A percentile compares a stretch with the other conserved stretches of the same genome.
phyloP scores from a whole-genome alignment of 768 basidiomycete species.

The Russula brevipes region DNA sequence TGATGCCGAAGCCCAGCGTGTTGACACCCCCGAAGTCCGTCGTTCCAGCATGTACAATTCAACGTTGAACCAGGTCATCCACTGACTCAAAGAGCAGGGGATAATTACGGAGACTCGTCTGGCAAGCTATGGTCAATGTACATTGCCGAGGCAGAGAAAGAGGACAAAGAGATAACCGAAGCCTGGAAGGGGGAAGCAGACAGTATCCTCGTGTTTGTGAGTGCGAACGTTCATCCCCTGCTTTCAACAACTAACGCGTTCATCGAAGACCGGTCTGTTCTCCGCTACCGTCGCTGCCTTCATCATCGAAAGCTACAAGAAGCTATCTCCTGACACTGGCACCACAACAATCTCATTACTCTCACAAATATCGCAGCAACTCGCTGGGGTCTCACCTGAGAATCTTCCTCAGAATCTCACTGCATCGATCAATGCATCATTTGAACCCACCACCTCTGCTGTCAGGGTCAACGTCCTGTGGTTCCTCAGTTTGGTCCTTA shows the following conservation, averaged over 20 bases:
- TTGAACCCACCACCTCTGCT: neutral
- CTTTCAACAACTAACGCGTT: neutral
- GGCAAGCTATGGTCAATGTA: conserved; percentile 13
- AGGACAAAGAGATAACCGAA: neutral
- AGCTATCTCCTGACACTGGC: neutral
- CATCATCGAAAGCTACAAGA: neutral
- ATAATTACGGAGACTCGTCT: conserved; percentile 3
- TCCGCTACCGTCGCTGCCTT: conserved; percentile 9
- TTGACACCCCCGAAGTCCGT: neutral
- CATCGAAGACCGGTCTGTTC: conserved; percentile 17
- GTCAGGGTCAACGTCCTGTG: conserved; percentile 8
- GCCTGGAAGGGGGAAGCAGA: conserved; percentile 11
- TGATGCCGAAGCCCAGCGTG: neutral
- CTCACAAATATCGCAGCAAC: conserved; percentile 16
- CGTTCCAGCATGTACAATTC: neutral
- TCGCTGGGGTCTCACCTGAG: neutral
- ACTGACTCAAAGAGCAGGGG: neutral
- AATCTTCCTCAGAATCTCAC: neutral
- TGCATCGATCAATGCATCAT: neutral
- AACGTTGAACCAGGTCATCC: neutral
- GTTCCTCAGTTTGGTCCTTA: conserved; percentile 9
- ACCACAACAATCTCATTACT: neutral
- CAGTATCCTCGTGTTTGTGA: conserved; percentile 13
- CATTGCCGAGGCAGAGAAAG: conserved; percentile 3
- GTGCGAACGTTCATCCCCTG: neutral